Percentiles rank a stretch among this genome's conserved stretches.
Conservation (phyloP, 164 flowering plant genomes). For the Magnolia sinica region DNA sequence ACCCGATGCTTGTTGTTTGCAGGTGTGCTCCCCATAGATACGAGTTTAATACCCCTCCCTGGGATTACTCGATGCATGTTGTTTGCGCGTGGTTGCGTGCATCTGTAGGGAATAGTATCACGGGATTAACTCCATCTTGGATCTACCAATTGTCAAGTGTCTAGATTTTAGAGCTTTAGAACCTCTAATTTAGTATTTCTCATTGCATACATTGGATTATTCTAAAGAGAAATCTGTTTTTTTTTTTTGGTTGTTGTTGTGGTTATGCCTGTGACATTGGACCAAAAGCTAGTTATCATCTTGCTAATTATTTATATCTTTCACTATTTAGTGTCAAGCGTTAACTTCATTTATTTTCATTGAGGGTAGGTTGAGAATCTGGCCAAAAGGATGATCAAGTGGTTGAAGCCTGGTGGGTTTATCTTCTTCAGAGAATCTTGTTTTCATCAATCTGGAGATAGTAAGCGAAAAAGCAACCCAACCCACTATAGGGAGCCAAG, state of each 20-base stretch:
- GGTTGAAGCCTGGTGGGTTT: conserved; percentile 90
- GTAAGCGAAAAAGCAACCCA: conserved; percentile 71
- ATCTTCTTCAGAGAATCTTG: conserved; percentile 95
- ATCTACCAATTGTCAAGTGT: too few relatives aligned
- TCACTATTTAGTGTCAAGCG: not conserved
- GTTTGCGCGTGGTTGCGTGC: too few relatives aligned
- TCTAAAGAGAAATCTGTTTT: not conserved
- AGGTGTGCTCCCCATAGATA: too few relatives aligned
- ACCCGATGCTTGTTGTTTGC: too few relatives aligned
- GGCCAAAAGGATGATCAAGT: conserved; percentile 68
- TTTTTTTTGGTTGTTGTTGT: not conserved
- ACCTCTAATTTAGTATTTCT: too few relatives aligned
- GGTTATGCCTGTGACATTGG: not conserved
- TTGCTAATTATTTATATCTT: not conserved
- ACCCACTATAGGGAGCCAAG: conserved; percentile 93
- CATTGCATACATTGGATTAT: too few relatives aligned
- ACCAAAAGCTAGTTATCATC: not conserved
- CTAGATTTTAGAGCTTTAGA: too few relatives aligned
- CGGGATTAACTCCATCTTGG: too few relatives aligned
- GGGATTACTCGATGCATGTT: too few relatives aligned
- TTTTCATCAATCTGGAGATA: conserved; percentile 91
- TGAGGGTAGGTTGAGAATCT: conserved; percentile 62
- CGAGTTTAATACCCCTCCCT: too few relatives aligned
- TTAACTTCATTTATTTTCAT: conserved; percentile 3
- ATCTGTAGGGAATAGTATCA: too few relatives aligned